Base-by-base conservation (phyloP, 495 filamentous ascomycete genomes). In the Xylaria intraflava region DNA sequence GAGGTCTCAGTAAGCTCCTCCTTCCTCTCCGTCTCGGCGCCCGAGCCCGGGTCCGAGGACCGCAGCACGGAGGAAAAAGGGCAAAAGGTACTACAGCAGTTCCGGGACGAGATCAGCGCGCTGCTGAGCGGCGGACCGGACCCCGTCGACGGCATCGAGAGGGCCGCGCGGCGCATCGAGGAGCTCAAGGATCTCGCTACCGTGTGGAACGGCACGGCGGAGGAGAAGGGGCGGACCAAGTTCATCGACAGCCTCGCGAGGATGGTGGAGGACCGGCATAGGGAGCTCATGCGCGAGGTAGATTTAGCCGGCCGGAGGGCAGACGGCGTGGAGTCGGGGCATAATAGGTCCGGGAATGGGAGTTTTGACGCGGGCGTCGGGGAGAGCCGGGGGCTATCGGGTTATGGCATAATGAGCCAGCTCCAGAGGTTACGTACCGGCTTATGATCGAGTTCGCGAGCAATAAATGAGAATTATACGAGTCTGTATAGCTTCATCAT, bases 131-230 rank as follows among this genome's bases (percentile, higher is more conserved):
- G 75, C 19, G 65, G 74, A 1, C 63, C 62, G 9, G 70, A 76
- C 48, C 73, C 77, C 6, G 67, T 77, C n/a, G 68, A 72, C 58
- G 81, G 73, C 30, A 71, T 88, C 17, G 83, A 89, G 49, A 82
- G 82, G 22, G 93, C 92, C 1, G 78, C 78, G 16, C 73, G 72
- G 16, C 77, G 88, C 11, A 81, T 97, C 16, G 81, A 85, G 59
- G 79, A 84, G 61, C 70, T 98, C 23, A 82, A 87, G 54, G 76
- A 80, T 41, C 72, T 95, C 57, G 78, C 80, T 12, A 67, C 69
- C 11, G 83, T 97, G n/a, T 97, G 94, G 88, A 90, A 88, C 62
- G 90, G 90, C 1, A 95, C 94, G 16, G 86, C 87, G 0, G 93
- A 97, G 76, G 93, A 95, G 59, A 91, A 86, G 64, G 90, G 89